A percentile compares a stretch with the other conserved stretches of the same genome.
Evolutionary conservation across 495 filamentous ascomycete genomes (phyloP).

Genomic region (Lasiosphaeria miniovina): DNA sequence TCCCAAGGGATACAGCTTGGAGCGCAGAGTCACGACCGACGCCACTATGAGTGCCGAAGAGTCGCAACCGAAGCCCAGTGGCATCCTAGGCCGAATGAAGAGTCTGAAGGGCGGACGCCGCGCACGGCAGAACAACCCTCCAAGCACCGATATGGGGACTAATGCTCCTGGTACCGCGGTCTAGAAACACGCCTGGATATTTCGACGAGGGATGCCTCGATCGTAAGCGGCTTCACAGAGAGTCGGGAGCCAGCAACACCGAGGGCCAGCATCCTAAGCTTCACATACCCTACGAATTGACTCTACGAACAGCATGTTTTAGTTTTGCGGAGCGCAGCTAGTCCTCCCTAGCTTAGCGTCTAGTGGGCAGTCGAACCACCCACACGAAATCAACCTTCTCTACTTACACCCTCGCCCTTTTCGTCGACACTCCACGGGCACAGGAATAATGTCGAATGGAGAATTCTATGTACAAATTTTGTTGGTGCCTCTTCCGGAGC

Average conservation of each 20-base stretch:
- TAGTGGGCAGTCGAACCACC: too few species aligned
- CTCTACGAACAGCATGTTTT: too few species aligned
- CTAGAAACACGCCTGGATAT: constrained; percentile 20
- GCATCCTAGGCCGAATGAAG: constrained; percentile 84
- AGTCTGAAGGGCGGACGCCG: constrained; percentile 66
- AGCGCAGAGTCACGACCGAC: constrained; percentile 70
- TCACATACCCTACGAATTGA: too few species aligned
- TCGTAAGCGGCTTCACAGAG: background rate
- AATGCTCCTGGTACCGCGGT: constrained; percentile 28
- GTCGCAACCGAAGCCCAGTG: constrained; percentile 46
- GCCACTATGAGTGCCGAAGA: constrained; percentile 40
- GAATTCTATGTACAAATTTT: constrained; percentile 14
- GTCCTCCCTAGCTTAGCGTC: background rate
- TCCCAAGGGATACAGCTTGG: constrained; percentile 56
- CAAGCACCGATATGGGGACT: constrained; percentile 25
- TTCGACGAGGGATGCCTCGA: background rate
- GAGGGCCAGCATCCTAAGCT: too few species aligned
- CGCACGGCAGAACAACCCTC: constrained; percentile 30
- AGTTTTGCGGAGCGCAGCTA: background rate
- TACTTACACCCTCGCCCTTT: background rate
- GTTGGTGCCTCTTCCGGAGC: constrained; percentile 5
- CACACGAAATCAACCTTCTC: background rate
- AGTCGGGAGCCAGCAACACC: background rate
- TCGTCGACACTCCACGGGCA: constrained; percentile 2
- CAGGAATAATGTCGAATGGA: constrained; percentile 11